A percentile compares a stretch with the other conserved stretches of the same genome.
Conservation (phyloP, 495 filamentous ascomycete species). For the Aspergillus carlsbadensis region DNA sequence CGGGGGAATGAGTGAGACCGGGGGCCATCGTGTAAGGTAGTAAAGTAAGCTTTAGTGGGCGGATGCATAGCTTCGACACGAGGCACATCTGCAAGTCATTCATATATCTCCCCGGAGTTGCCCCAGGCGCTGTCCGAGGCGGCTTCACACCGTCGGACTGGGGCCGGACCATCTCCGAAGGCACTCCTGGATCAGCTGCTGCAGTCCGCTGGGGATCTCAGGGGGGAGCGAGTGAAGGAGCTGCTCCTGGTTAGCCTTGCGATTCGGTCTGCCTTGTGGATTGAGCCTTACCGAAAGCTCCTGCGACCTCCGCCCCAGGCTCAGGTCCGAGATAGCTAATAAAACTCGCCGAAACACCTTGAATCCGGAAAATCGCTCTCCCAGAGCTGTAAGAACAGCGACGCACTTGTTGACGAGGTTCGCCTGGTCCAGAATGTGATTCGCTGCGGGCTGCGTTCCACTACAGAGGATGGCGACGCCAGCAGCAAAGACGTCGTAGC, state of each 20-base stretch:
- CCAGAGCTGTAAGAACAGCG: not conserved
- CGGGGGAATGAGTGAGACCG: not conserved
- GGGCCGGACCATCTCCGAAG: not conserved
- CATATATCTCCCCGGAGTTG: too few species aligned
- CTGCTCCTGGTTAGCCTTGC: not conserved
- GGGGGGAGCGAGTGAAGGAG: not conserved
- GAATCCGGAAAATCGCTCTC: not conserved
- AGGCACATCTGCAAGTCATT: not conserved
- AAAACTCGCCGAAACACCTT: not conserved
- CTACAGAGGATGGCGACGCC: not conserved
- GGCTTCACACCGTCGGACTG: slow-evolving; percentile 4
- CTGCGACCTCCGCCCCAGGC: not conserved
- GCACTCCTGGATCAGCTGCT: not conserved
- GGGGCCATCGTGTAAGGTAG: not conserved
- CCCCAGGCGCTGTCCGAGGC: too few species aligned
- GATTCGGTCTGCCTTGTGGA: not conserved
- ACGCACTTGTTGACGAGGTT: not conserved
- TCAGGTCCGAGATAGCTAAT: not conserved
- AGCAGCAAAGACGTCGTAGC: not conserved
- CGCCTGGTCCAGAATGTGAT: not conserved
- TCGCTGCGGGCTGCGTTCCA: not conserved
- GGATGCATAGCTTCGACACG: too few species aligned
- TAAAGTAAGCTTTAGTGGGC: not conserved
- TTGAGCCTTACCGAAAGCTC: not conserved
- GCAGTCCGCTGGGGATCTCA: not conserved